Evolutionary conservation across 305 asterid genomes (phyloP).

Genomic region (Fraxinus sp.): DNA sequence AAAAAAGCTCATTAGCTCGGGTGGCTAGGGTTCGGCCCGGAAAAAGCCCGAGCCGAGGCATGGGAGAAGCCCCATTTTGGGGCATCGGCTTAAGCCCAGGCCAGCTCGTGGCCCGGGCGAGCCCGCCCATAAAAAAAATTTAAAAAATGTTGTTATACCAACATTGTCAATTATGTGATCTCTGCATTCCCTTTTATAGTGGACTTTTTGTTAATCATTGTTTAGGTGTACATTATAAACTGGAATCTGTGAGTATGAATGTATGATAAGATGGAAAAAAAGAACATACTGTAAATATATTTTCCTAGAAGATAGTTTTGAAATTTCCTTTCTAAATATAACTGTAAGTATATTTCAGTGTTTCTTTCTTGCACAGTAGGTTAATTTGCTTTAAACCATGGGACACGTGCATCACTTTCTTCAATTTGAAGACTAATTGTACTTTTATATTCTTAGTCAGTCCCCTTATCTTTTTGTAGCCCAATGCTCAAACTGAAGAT

Average conservation of each 20-base stretch:
- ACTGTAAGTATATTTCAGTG: background rate
- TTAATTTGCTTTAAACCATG: background rate
- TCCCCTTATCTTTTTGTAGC: slow-evolving; percentile 53
- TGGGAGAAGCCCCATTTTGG: too few relatives aligned
- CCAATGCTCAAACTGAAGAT: slow-evolving; percentile 77
- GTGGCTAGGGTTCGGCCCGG: too few relatives aligned
- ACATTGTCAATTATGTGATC: background rate
- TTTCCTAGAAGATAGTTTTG: slow-evolving; percentile 10
- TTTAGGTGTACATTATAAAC: background rate
- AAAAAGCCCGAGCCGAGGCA: too few relatives aligned
- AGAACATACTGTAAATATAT: background rate
- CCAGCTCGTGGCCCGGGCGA: too few relatives aligned
- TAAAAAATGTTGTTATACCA: background rate
- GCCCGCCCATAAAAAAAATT: too few relatives aligned
- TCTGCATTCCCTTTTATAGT: background rate
- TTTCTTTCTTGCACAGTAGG: slow-evolving; percentile 12
- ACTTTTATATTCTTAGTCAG: slow-evolving; percentile 9
- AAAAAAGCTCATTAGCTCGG: too few relatives aligned
- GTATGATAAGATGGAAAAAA: background rate
- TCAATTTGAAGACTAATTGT: slow-evolving; percentile 4
- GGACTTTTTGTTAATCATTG: background rate
- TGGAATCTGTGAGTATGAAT: background rate
- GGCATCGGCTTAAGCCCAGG: too few relatives aligned
- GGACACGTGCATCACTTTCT: slow-evolving; percentile 14
- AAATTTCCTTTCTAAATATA: background rate